These are phyloP conservation scores for Sicyos baderoa DNA, from an alignment of 306 rosid species.

Conservation along the genomic window DNA sequence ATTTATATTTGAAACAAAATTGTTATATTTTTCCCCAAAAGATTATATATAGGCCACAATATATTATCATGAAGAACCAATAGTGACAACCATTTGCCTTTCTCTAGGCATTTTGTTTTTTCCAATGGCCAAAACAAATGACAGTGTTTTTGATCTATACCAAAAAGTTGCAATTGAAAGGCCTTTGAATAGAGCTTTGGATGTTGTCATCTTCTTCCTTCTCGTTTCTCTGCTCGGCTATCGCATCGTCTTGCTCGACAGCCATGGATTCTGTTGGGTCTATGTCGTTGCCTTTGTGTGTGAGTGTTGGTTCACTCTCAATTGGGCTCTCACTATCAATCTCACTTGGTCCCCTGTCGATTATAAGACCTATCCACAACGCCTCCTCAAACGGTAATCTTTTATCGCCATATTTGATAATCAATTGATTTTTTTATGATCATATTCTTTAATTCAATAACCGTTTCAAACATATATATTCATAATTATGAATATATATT, in stretches of 20 bases:
- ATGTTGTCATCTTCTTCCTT: conserved; percentile 28
- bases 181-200: conserved; percentile 20
- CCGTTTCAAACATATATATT: too few species aligned
- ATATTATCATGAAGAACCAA: too few species aligned
- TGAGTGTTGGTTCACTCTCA: conserved; percentile 53
- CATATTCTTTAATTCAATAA: too few species aligned
- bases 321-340: conserved; percentile 27
- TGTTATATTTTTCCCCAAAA: too few species aligned
- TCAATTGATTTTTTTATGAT: too few species aligned
- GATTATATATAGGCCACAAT: too few species aligned
- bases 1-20: too few species aligned
- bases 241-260: conserved; percentile 23
- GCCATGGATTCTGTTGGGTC: conserved; percentile 30
- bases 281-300: conserved; percentile 38
- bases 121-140: neutral
- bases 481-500: too few species aligned
- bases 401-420: too few species aligned
- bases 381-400: conserved; percentile 30
- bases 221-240: conserved; percentile 32
- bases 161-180: conserved; percentile 18
- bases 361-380: conserved; percentile 29
- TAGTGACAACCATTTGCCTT: neutral
- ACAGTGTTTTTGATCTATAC: conserved; percentile 23
- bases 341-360: conserved; percentile 44
- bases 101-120: neutral